Evolutionary conservation across 176 grass and related monocot genomes (phyloP).

Genomic region (Zea mays): Zm-B73-REFERENCE-NAM-5.0 NC_050105.1:24795001-24795500

Average conservation of each 20-base stretch:
- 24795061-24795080: constrained; percentile 45
- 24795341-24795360: constrained; percentile 72
- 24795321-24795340: constrained; percentile 88
- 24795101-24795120: constrained; percentile 72
- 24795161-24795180: neutral
- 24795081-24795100: constrained; percentile 59
- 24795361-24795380: constrained; percentile 35
- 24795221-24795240: constrained; percentile 53
- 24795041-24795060: constrained; percentile 58
- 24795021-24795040: constrained; percentile 65
- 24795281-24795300: constrained; percentile 85
- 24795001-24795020: constrained; percentile 57
- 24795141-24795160: constrained; percentile 34
- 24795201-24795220: neutral
- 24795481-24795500: neutral
- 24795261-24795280: constrained; percentile 78
- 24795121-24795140: constrained; percentile 69
- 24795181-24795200: constrained; percentile 27
- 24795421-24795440: neutral
- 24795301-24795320: constrained; percentile 52
- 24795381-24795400: constrained; percentile 42
- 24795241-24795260: constrained; percentile 71
- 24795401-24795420: constrained; percentile 56
- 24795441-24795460: neutral
- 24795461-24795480: neutral